Base-by-base conservation (phyloP, 305 asterid genomes). In the Vinca major region DNA sequence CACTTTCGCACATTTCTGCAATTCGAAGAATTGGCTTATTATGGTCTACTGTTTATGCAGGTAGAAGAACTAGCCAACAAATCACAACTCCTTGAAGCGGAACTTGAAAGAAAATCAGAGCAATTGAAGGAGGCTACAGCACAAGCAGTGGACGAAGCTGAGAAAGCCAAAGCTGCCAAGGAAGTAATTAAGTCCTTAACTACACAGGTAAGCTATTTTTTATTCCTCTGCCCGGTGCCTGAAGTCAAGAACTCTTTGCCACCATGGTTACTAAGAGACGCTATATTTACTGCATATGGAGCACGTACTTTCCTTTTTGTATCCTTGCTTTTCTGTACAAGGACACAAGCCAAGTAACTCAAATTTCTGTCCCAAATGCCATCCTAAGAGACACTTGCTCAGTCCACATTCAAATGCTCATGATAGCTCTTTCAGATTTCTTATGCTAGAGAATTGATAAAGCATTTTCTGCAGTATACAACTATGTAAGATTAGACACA, bases 101-200 rank as follows among this genome's bases (percentile, higher is more conserved):
- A 92, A 73, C 82, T 90, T 66, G 89, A 74, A 75, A 76, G 70
- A 73, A 88, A 86, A 73, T 74, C 89, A 20, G 78, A 67, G 83
- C 89, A 86, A 54, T 74, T 90, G 84, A 80, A 75, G 78, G 97
- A 90, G 72, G 83, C 71, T 65, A 75, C 73, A 43, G 85, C 85
- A 74, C 78, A 71, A 64, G 94, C 93, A 36, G 83, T 80, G 4
- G 83, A 81, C 13, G 98, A 90, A 81, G 84, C 90, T 62, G 86
- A 84, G 65, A 86, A 89, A 78, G 79, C 80, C 77, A 79, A 81
- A 83, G 90, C 93, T 33, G 93, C 96, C 2, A 87, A 86, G 76
- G 92, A 86, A 84, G 90, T 87, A 58, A 90, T 90, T 63, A 86
- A 84, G 79, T 81, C 83, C n/a, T 80, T 92, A 19, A 81, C 87